Evolutionary conservation across 176 grass and related monocot genomes (phyloP).

Genomic region (Aegilops tauschii): DNA sequence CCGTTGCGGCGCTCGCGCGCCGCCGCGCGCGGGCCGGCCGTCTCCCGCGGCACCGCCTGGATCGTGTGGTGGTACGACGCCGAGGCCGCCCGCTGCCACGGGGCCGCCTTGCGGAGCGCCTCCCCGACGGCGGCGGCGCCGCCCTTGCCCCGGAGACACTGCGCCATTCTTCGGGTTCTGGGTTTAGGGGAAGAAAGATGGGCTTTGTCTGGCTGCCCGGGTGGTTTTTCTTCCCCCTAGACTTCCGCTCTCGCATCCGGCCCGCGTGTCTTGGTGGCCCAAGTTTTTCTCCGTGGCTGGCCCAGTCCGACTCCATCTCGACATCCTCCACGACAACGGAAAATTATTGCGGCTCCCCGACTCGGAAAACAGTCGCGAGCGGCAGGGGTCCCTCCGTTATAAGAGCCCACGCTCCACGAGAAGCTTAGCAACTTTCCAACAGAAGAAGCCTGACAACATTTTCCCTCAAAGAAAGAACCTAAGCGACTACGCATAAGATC

Average conservation of each 20-base stretch:
- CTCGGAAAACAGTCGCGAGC: too few relatives aligned
- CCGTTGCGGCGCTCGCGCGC: conserved; percentile 67
- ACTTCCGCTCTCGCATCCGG: background rate
- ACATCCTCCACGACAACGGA: too few relatives aligned
- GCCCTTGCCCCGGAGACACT: conserved; percentile 40
- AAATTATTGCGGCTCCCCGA: too few relatives aligned
- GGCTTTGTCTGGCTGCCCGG: background rate
- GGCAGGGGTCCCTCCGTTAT: background rate
- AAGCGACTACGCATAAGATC: background rate
- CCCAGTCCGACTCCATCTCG: background rate
- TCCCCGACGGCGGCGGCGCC: conserved; percentile 29
- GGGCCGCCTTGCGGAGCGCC: conserved; percentile 10
- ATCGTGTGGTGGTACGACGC: conserved; percentile 75
- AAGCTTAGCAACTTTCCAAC: background rate
- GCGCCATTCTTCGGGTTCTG: conserved; percentile 57
- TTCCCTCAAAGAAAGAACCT: too few relatives aligned
- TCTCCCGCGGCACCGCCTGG: conserved; percentile 76
- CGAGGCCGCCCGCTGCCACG: conserved; percentile 31
- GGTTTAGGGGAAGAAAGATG: conserved; percentile 18
- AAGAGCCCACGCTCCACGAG: background rate
- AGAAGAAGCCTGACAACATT: background rate
- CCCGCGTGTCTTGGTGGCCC: background rate
- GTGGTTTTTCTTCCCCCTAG: background rate
- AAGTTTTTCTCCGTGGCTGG: background rate
- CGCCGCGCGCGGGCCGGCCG: conserved; percentile 45